Base-by-base conservation (phyloP, 2,329 filamentous ascomycete genomes). In the Chalaropsis ovoidea region DNA sequence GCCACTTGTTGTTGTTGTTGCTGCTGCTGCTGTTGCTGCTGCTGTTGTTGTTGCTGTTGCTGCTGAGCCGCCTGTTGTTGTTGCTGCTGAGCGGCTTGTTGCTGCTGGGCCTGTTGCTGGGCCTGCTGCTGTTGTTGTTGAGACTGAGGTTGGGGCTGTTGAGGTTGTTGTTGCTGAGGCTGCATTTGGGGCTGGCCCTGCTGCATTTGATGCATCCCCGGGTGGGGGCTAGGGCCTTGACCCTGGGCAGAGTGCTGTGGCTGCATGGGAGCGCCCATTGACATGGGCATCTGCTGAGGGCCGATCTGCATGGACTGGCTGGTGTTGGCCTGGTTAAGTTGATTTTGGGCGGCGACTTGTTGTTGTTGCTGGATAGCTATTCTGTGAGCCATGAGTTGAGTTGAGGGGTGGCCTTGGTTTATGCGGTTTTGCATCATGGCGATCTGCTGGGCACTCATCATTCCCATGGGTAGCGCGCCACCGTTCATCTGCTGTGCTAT, bases 381-480 rank as follows among this genome's bases (percentile, higher is more conserved):
- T 61, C 80, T 79, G 58, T 80, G 79, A 2, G 76, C 76, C 61
- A 80, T 69, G 63, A 80, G 70, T 5, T 64, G 65, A 1, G 73
- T 72, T 79, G 68, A 71, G 70, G 17, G 71, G 52, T 52, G 22
- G 62, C 47, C 13, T 47, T 22, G 42, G 49, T 47, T 58, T 3
- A 64, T 60, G 15, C 54, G 39, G 42, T 45, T 67, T 67, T 77
- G 75, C 68, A 81, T 75, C 70, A 84, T 77, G 56, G 80, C 79
- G 58, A 79, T 76, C 42, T 82, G 73, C 70, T 83, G 82, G 72
- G 84, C 79, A 67, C 76, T 74, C 63, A 73, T 74, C 62, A 78
- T 70, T 70, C 73, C 78, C 73, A 85, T 81, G 2, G 77, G 79
- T 72, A 86, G 82, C 43, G 77, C 80, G 70, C 83, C 80, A 19